Evolutionary conservation across 352 stramenopile genomes (phyloP).

Genomic region (Phytophthora pseudosyringae): DNA sequence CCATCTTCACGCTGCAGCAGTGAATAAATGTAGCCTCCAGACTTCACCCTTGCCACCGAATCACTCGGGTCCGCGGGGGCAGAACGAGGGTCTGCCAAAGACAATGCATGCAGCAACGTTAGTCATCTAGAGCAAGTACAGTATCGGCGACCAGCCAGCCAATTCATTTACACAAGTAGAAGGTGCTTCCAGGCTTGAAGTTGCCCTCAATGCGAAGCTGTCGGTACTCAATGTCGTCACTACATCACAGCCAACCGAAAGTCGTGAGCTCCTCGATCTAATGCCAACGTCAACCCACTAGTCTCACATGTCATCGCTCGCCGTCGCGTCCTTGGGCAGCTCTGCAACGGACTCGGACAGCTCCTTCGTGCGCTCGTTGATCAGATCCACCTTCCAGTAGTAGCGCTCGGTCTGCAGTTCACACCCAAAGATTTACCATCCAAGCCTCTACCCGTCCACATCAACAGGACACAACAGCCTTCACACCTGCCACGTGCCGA

Average conservation of each 20-base stretch:
- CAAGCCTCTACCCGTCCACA: background rate
- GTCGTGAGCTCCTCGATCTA: constrained; percentile 15
- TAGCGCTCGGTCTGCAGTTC: constrained; percentile 78
- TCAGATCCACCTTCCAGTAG: constrained; percentile 90
- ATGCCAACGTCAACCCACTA: background rate
- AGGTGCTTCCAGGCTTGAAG: constrained; percentile 77
- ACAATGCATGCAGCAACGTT: constrained; percentile 2
- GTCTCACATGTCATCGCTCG: constrained; percentile 60
- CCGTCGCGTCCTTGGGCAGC: constrained; percentile 64
- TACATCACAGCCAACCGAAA: constrained; percentile 16
- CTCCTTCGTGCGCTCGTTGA: constrained; percentile 84
- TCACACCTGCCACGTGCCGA: constrained; percentile 83
- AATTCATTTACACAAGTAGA: constrained; percentile 73
- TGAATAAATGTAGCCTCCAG: constrained; percentile 88
- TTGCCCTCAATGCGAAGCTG: constrained; percentile 70
- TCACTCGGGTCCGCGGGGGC: constrained; percentile 79
- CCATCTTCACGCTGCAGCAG: constrained; percentile 73
- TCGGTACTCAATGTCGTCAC: constrained; percentile 83
- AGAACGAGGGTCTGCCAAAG: constrained; percentile 71
- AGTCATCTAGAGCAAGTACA: background rate
- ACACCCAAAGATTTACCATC: constrained; percentile 10
- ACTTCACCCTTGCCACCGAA: constrained; percentile 79
- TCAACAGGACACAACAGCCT: background rate
- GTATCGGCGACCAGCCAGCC: background rate
- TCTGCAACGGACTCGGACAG: constrained; percentile 66